Evolutionary conservation across 345 rosid genomes (phyloP), one percentile per base, ranked within the genome.

Genomic region (Citrus australasica): DNA sequence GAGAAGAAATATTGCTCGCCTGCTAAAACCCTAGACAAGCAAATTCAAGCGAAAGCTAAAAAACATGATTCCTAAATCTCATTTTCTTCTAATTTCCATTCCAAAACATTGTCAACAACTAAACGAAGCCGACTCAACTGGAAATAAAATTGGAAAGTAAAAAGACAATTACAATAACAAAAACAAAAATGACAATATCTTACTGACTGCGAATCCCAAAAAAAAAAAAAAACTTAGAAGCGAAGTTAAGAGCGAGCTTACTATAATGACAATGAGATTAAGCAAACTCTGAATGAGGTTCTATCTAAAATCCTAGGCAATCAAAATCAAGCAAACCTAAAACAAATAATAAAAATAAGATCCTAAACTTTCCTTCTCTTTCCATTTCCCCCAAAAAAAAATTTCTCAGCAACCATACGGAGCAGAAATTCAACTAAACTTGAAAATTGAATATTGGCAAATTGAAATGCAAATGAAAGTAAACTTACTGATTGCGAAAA

Each of bases 291-390:
- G 17, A 72, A 22, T 17, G 27, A 17, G 4, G 51, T 71, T 22
- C 19, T 21, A 64, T 14, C 62, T 30, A 75, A 75, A 75, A 75
- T 42, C 70, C 62, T 63, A 64, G 48, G 30, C 28, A 64, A 28
- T 75, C 70, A 75, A 63, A 75, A 64, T 30, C 61, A 22, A 40
- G 69, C 40, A 51, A 27, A 33, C n/a, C 14, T 32, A 33, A 6
- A 63, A 46, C 65, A 48, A n/a, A 46, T 13, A 46, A 13, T 46
- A 46, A 46, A 46, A 8, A 28, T 21, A 32, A 75, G 70, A 64
- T 62, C 60, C 37, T 62, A 46, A 69, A 38, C 63, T 51, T 63
- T 40, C 69, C 9, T 16, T 37, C 27, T 33, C 59, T 11, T 33
- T 59, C 30, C 51, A 13, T 59, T 38, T 27, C 25, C 2, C 9